A percentile compares a stretch with the other conserved stretches of the same genome.
Conservation (phyloP, 495 filamentous ascomycete species). For the Neurospora sp. region DNA sequence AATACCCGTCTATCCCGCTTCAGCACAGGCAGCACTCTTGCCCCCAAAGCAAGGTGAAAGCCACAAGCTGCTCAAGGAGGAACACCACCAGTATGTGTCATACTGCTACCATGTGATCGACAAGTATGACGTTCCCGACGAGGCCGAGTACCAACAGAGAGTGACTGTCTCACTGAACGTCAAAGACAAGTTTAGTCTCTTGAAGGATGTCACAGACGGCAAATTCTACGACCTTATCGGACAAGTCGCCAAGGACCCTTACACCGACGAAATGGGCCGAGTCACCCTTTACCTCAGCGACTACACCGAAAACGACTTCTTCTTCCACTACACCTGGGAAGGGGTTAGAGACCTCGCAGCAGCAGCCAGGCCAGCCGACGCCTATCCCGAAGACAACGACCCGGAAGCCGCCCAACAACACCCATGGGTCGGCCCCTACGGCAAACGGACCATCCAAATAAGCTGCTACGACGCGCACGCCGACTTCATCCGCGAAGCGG, state of each 20-base stretch:
- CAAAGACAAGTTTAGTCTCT: slow-evolving; percentile 49
- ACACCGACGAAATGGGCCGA: slow-evolving; percentile 29
- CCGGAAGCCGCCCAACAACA: background rate
- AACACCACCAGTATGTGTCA: slow-evolving; percentile 30
- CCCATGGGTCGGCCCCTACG: slow-evolving; percentile 67
- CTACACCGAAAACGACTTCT: slow-evolving; percentile 59
- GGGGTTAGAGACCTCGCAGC: slow-evolving; percentile 26
- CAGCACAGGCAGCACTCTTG: slow-evolving; percentile 23
- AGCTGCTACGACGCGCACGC: slow-evolving; percentile 65
- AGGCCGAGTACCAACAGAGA: slow-evolving; percentile 35
- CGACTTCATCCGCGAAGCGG: slow-evolving; percentile 32
- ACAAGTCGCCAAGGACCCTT: slow-evolving; percentile 61
- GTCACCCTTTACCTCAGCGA: slow-evolving; percentile 72
- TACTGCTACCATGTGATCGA: slow-evolving; percentile 30
- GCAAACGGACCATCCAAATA: slow-evolving; percentile 61
- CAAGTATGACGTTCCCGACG: slow-evolving; percentile 32
- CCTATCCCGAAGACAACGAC: slow-evolving; percentile 26
- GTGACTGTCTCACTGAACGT: slow-evolving; percentile 26
- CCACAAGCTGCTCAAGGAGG: slow-evolving; percentile 6
- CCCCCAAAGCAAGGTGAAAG: slow-evolving; percentile 2
- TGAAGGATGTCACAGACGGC: slow-evolving; percentile 50
- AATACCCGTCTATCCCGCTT: slow-evolving; percentile 29
- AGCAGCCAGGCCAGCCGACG: slow-evolving; percentile 9
- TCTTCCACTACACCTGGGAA: slow-evolving; percentile 48
- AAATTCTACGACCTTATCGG: slow-evolving; percentile 62